Evolutionary conservation across 768 basidiomycete species (phyloP), one percentile per base, ranked within the genome.

Genomic region (Leccinum arenicola): DNA sequence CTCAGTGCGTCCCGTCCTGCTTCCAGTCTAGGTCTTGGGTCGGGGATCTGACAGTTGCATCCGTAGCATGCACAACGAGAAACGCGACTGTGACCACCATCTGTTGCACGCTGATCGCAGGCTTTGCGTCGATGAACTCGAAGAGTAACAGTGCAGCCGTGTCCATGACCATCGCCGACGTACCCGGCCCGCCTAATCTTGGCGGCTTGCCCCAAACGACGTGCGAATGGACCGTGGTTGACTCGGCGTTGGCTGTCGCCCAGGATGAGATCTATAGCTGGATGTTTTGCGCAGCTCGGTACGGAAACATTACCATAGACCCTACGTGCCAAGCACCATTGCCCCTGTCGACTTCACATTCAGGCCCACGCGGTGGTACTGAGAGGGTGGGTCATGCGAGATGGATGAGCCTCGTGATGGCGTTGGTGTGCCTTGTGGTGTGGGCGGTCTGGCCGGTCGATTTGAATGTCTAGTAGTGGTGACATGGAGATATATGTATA

Each of bases 81-180:
- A 61, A 61, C 31, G 35, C 48, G 25, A 61, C 59, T 2, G 61
- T 61, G 17, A 45, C 54, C 6, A 14, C 33, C 23, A 61, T 61
- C 15, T 61, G 59, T 31, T 61, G 61, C 14, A 17, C 33, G 6
- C 53, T 48, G 21, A 6, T 51, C 15, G 27, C 38, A 40, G 38
- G 10, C 9, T 43, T 43, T 43, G 8, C 9, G 10, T 43, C 10
- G n/a, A 19, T 5, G n/a, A 19, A 43, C 40, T 43, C 10, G 40
- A 19, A 19, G 40, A 43, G 40, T 17, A 10, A 10, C 9, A 40
- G n/a, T 40, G 40, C 8, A 40, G n/a, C 40, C n/a, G 40, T 43
- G 40, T 43, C n/a, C n/a, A 19, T 43, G 40, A 43, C 23, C 17
- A 9, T 27, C 8, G 3, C n/a, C 15, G 4, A n/a, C 38, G 0